Conservation (phyloP, 768 basidiomycete genomes). For the Hemileccinum impolitum region DNA sequence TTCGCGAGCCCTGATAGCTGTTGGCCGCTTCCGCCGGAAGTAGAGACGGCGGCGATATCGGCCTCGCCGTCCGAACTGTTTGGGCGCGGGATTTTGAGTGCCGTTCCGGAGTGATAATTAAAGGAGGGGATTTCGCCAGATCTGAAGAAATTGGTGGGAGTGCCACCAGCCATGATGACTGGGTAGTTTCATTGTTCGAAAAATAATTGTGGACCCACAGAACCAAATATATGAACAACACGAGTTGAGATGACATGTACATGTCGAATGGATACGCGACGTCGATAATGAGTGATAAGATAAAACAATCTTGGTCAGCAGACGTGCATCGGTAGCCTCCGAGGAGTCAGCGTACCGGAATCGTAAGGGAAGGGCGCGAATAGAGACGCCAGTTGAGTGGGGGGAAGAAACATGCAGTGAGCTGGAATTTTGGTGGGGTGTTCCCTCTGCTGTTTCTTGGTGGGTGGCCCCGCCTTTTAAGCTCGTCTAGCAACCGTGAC, state of each 20-base stretch:
- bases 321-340: conserved; percentile 11
- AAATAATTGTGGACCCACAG: conserved; percentile 34
- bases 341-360: conserved; percentile 8
- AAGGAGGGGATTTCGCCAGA: conserved; percentile 7
- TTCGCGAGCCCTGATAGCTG: conserved; percentile 10
- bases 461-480: conserved; percentile 29
- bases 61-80: conserved; percentile 20
- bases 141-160: conserved; percentile 11
- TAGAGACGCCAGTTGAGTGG: neutral
- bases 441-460: conserved; percentile 6
- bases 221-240: conserved; percentile 32
- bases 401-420: conserved; percentile 3
- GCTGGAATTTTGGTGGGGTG: conserved; percentile 1
- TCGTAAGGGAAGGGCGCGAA: neutral
- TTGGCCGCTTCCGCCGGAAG: conserved; percentile 12
- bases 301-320: conserved; percentile 21
- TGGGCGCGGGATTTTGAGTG: conserved; percentile 12
- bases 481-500: conserved; percentile 7
- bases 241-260: conserved; percentile 2
- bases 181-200: conserved; percentile 24
- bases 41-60: conserved; percentile 14
- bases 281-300: conserved; percentile 19
- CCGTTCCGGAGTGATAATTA: conserved; percentile 6
- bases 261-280: conserved; percentile 10
- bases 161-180: conserved; percentile 26